A percentile compares a stretch with the other conserved stretches of the same genome.
phyloP scores from a whole-genome alignment of 306 rosid genomes.

The Medicago ruthenica region DNA sequence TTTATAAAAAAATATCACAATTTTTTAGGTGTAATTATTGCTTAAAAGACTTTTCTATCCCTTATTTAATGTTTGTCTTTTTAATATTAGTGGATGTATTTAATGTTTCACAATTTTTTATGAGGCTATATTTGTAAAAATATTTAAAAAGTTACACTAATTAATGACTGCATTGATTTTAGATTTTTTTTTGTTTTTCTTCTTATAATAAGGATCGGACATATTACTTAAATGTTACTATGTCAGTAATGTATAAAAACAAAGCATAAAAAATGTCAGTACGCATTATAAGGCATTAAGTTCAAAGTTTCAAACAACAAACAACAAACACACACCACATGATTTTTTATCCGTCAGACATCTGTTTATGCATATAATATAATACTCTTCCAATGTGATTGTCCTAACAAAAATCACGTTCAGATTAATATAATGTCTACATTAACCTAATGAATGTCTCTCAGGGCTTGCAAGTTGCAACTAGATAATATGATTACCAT shows the following conservation, averaged over 20 bases:
- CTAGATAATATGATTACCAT: slow-evolving; percentile 36
- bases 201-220: too few relatives aligned
- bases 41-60: too few relatives aligned
- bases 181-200: too few relatives aligned
- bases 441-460: slow-evolving; percentile 45
- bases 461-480: slow-evolving; percentile 40
- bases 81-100: too few relatives aligned
- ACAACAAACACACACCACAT: slow-evolving; percentile 27
- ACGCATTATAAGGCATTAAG: slow-evolving; percentile 12
- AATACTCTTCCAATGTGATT: slow-evolving; percentile 39
- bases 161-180: too few relatives aligned
- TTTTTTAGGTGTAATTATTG: too few relatives aligned
- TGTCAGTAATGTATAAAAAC: slow-evolving; percentile 34
- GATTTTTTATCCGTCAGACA: slow-evolving; percentile 48
- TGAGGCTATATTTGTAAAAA: too few relatives aligned
- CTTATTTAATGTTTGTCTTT: too few relatives aligned
- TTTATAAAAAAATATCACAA: too few relatives aligned
- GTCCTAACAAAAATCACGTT: slow-evolving; percentile 36
- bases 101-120: too few relatives aligned
- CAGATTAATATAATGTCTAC: slow-evolving; percentile 45
- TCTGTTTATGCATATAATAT: slow-evolving; percentile 38
- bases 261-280: slow-evolving; percentile 46
- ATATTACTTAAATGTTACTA: not conserved
- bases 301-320: slow-evolving; percentile 26
- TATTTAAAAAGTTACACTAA: too few relatives aligned